These are phyloP conservation scores for Raphanus hybrid DNA, from an alignment of 441 rosid species.

Conservation along the genomic window DNA sequence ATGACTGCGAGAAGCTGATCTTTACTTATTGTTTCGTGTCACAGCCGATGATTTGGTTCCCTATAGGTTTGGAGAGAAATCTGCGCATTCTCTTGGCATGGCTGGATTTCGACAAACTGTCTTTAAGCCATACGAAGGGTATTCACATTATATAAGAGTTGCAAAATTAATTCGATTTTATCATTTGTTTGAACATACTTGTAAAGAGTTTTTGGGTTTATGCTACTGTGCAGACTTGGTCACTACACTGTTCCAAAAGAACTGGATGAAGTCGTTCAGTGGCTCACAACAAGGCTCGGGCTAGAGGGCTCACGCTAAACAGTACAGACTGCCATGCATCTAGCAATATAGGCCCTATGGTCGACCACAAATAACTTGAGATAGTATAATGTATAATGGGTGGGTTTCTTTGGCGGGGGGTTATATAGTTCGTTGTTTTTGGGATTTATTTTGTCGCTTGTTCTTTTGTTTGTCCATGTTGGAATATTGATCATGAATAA, in stretches of 20 bases:
- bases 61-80: conserved; percentile 73
- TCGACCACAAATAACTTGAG: conserved; percentile 24
- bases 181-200: not conserved
- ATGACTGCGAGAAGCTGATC: conserved; percentile 11
- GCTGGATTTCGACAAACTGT: conserved; percentile 73
- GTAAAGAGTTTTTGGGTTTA: conserved; percentile 7
- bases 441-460: conserved; percentile 36
- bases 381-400: conserved; percentile 34
- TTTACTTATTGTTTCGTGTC: conserved; percentile 20
- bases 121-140: conserved; percentile 83
- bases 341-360: conserved; percentile 25
- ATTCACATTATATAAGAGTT: not conserved
- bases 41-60: conserved; percentile 91
- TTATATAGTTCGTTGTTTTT: conserved; percentile 34
- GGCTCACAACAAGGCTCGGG: conserved; percentile 75
- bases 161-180: not conserved
- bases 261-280: conserved; percentile 79
- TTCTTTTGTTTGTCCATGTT: conserved; percentile 37
- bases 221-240: conserved; percentile 68
- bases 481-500: conserved; percentile 38
- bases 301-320: conserved; percentile 65
- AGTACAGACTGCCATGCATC: conserved; percentile 16
- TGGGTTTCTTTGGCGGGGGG: conserved; percentile 26
- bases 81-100: conserved; percentile 57
- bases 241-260: conserved; percentile 91